Percentiles rank a stretch among this genome's conserved stretches.
Evolutionary conservation across 768 basidiomycete species (phyloP).

Genomic region (Termitomyces sp.): DNA sequence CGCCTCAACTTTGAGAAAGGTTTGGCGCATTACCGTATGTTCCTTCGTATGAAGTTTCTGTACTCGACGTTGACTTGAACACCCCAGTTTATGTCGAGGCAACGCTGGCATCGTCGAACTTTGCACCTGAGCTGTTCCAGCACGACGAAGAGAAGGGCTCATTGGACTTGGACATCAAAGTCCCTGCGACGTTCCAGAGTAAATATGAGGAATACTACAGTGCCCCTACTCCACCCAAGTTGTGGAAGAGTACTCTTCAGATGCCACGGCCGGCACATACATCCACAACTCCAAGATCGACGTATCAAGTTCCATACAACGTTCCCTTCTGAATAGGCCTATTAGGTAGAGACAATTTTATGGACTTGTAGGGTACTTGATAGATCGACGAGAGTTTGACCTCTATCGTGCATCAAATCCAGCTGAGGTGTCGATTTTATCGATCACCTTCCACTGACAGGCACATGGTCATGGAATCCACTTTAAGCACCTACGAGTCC

Average conservation of each 20-base stretch:
- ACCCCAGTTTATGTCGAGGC: conserved; percentile 35
- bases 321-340: conserved; percentile 8
- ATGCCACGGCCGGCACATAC: not conserved
- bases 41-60: not conserved
- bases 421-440: not conserved
- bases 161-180: conserved; percentile 9
- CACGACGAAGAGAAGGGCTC: conserved; percentile 23
- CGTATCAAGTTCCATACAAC: conserved; percentile 7
- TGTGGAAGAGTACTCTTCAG: not conserved
- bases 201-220: not conserved
- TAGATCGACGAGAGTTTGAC: not conserved
- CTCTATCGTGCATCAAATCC: not conserved
- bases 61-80: conserved; percentile 2
- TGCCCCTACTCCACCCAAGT: not conserved
- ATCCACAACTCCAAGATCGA: not conserved
- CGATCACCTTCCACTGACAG: not conserved
- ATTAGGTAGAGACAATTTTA: not conserved
- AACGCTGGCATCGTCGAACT: conserved; percentile 33
- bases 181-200: not conserved
- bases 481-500: not conserved
- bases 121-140: conserved; percentile 36
- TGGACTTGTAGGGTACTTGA: not conserved
- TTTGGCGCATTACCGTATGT: conserved; percentile 52
- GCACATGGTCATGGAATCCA: not conserved
- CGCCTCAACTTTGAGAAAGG: conserved; percentile 53